Percentiles rank a stretch among this genome's conserved stretches.
phyloP scores from a whole-genome alignment of 768 basidiomycete genomes.

The Panaeolus papilionaceus region DNA sequence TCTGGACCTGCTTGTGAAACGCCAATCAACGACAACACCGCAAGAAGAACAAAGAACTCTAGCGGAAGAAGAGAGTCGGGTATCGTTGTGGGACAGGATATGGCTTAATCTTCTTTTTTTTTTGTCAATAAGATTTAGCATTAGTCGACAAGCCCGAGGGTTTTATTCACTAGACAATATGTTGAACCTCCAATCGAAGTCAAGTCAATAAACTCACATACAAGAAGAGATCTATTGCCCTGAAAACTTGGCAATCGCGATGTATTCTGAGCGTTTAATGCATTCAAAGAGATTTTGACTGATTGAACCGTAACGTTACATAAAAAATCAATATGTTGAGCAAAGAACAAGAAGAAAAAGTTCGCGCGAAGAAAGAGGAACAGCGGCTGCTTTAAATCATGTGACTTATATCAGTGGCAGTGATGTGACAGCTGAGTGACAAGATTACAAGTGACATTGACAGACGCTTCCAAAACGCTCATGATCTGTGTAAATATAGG shows the following conservation, averaged over 20 bases:
- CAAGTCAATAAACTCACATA: constrained; percentile 1
- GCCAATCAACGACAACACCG: background rate
- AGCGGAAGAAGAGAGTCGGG: constrained; percentile 4
- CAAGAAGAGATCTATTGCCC: background rate
- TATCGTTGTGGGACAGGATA: constrained; percentile 3
- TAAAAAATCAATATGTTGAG: constrained; percentile 10
- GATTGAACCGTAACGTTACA: constrained; percentile 7
- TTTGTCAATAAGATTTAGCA: constrained; percentile 10
- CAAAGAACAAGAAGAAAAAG: constrained; percentile 1
- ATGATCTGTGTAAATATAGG: background rate
- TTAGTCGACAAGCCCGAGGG: constrained; percentile 10
- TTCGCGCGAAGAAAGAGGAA: constrained; percentile 9
- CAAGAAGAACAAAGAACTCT: constrained; percentile 10
- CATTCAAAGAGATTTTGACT: background rate
- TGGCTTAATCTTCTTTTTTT: background rate
- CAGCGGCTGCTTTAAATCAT: background rate
- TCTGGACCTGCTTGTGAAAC: constrained; percentile 4
- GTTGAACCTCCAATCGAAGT: background rate
- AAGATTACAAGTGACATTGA: constrained; percentile 10
- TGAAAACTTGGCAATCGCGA: constrained; percentile 14
- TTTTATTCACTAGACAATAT: constrained; percentile 2
- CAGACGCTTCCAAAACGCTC: background rate
- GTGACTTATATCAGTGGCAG: constrained; percentile 4
- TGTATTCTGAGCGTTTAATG: constrained; percentile 12
- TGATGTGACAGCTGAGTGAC: background rate